Conservation (phyloP, 352 stramenopile species). For the Phytophthora lateralis region DNA sequence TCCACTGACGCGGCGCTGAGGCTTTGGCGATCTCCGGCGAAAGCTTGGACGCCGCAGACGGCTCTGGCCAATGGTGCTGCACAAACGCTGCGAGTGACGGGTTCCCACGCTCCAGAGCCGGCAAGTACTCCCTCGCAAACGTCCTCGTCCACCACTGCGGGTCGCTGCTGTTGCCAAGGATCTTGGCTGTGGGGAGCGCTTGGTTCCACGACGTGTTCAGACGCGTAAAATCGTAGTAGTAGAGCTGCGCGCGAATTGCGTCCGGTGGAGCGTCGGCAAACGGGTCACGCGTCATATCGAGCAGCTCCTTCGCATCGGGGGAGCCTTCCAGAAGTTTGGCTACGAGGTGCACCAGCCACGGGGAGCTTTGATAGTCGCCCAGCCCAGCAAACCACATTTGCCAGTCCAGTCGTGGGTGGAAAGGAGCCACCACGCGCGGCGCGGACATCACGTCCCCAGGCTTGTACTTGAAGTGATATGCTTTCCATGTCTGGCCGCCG, state of each 20-base stretch:
- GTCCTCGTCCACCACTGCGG: constrained; percentile 54
- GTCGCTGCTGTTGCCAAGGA: constrained; percentile 34
- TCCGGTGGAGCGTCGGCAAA: constrained; percentile 50
- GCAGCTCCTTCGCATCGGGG: constrained; percentile 59
- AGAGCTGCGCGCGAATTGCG: constrained; percentile 65
- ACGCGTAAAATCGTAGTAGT: constrained; percentile 90
- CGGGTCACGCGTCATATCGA: constrained; percentile 64
- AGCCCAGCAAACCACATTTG: constrained; percentile 94
- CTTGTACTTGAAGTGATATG: constrained; percentile 90
- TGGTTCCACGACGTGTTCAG: constrained; percentile 65
- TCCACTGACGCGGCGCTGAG: constrained; percentile 8
- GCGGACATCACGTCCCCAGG: constrained; percentile 53
- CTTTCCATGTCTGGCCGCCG: constrained; percentile 59
- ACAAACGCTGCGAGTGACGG: constrained; percentile 52
- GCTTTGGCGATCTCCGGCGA: background rate
- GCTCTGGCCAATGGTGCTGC: constrained; percentile 37
- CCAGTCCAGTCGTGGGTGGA: constrained; percentile 89
- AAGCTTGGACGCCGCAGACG: background rate
- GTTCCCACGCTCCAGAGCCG: constrained; percentile 48
- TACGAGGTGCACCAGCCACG: constrained; percentile 89
- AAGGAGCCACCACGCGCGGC: constrained; percentile 46
- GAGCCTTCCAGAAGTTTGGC: constrained; percentile 81
- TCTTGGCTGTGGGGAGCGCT: constrained; percentile 31
- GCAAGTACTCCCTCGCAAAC: constrained; percentile 47
- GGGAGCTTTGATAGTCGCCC: constrained; percentile 73